Evolutionary conservation across 192 early-diverging fungal species (phyloP).

Genomic region (Physocladia obscura): DNA sequence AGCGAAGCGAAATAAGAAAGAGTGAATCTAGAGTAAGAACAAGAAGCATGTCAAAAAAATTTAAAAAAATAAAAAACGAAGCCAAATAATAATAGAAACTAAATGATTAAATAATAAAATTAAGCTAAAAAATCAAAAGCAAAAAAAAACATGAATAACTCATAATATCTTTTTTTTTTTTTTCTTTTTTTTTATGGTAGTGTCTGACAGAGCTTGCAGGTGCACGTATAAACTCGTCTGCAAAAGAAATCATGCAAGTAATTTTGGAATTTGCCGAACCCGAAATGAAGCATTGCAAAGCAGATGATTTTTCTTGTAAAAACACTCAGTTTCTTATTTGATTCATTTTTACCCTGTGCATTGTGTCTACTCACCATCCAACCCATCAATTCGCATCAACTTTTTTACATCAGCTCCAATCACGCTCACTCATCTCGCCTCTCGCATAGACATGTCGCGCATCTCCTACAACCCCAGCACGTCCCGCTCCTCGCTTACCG

Average conservation of each 20-base stretch:
- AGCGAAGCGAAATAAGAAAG: too few species aligned
- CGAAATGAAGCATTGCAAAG: constrained; percentile 35
- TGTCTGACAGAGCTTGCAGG: constrained; percentile 27
- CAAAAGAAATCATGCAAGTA: constrained; percentile 33
- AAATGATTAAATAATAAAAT: too few species aligned
- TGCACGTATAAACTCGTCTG: constrained; percentile 31
- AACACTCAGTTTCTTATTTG: neutral
- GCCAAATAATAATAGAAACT: too few species aligned
- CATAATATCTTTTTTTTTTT: too few species aligned
- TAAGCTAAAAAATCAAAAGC: too few species aligned
- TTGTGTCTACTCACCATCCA: neutral
- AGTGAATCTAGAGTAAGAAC: too few species aligned
- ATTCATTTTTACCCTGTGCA: neutral
- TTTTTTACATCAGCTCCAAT: constrained; percentile 7
- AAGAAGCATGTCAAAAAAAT: too few species aligned
- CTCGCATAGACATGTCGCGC: neutral
- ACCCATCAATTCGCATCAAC: neutral
- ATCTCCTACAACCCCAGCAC: constrained; percentile 13
- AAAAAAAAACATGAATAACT: too few species aligned
- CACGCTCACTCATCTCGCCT: constrained; percentile 13
- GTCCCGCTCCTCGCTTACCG: constrained; percentile 23
- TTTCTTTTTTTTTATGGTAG: too few species aligned
- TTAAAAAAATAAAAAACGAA: too few species aligned
- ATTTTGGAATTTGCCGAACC: constrained; percentile 24
- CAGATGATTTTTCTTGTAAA: constrained; percentile 29